Percentiles rank a stretch among this genome's conserved stretches.
Conservation (phyloP, 352 stramenopile species). For the Phytopythium helicoides region DNA sequence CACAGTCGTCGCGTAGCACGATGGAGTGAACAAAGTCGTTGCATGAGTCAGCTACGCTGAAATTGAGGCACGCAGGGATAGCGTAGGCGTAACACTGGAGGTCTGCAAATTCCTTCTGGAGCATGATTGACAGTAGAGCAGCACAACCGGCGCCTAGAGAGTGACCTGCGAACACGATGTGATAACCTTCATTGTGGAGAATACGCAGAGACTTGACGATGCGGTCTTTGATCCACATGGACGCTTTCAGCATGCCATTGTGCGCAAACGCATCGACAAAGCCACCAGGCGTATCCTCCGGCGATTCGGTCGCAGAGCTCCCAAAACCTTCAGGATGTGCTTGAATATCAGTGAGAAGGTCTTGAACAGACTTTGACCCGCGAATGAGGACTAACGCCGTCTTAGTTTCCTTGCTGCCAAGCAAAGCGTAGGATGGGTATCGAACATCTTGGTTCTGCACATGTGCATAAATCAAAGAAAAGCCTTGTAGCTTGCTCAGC, state of each 20-base stretch:
- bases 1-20: slow-evolving; percentile 83
- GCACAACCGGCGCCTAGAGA: slow-evolving; percentile 80
- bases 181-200: slow-evolving; percentile 73
- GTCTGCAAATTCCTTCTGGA: slow-evolving; percentile 82
- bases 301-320: slow-evolving; percentile 25
- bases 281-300: slow-evolving; percentile 49
- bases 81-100: slow-evolving; percentile 87
- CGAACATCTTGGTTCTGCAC: slow-evolving; percentile 81
- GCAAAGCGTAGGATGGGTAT: slow-evolving; percentile 75
- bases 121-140: slow-evolving; percentile 75
- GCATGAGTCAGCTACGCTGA: slow-evolving; percentile 74
- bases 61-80: slow-evolving; percentile 78
- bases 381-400: slow-evolving; percentile 76
- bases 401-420: slow-evolving; percentile 80
- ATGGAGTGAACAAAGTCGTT: slow-evolving; percentile 79
- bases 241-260: slow-evolving; percentile 84
- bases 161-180: slow-evolving; percentile 79
- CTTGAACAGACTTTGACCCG: slow-evolving; percentile 85
- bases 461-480: slow-evolving; percentile 77
- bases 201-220: slow-evolving; percentile 74
- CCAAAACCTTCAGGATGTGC: slow-evolving; percentile 77
- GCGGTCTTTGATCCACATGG: slow-evolving; percentile 86
- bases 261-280: slow-evolving; percentile 87
- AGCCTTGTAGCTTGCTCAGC: slow-evolving; percentile 76
- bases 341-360: slow-evolving; percentile 84